A percentile compares a stretch with the other conserved stretches of the same genome.
phyloP scores from a whole-genome alignment of 75 land plant species.

The Picea sitchensis region DNA sequence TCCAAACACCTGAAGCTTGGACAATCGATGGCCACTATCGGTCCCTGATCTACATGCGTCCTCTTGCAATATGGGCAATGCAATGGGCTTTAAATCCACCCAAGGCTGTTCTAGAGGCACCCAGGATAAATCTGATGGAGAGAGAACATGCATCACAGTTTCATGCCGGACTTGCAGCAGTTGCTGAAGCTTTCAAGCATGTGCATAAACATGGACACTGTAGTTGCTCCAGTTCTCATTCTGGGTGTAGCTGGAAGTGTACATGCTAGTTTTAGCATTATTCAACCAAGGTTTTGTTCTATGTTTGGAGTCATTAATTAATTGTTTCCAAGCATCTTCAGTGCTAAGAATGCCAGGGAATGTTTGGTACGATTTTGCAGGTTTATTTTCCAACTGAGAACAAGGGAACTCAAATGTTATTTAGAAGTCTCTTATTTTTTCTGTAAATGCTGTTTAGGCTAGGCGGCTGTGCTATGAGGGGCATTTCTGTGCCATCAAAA shows the following conservation, averaged over 20 bases:
- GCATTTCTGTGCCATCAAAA: too few relatives aligned
- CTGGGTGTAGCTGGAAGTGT: conserved; percentile 4
- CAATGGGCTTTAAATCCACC: conserved; percentile 86
- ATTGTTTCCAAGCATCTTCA: conserved; percentile 4
- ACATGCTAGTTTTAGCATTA: background rate
- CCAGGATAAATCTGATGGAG: conserved; percentile 72
- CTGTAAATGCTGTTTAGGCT: too few relatives aligned
- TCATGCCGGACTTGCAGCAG: conserved; percentile 5
- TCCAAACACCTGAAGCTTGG: conserved; percentile 99
- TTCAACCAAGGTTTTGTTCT: background rate
- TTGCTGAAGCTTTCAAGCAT: conserved; percentile 11
- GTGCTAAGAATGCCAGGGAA: conserved; percentile 3
- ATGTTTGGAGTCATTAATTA: background rate
- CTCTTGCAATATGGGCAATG: conserved; percentile 98
- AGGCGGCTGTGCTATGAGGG: too few relatives aligned
- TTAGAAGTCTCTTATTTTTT: too few relatives aligned
- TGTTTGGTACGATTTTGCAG: background rate
- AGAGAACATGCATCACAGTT: conserved; percentile 24
- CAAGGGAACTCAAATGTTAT: background rate
- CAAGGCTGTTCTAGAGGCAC: conserved; percentile 68
- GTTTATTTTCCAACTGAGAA: background rate
- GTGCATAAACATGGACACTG: background rate
- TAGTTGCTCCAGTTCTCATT: background rate
- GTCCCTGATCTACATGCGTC: conserved; percentile 93
- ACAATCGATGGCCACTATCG: conserved; percentile 83